These are phyloP conservation scores for Candida quercuum DNA, from an alignment of 805 yeast genomes.

Conservation along the genomic window DNA sequence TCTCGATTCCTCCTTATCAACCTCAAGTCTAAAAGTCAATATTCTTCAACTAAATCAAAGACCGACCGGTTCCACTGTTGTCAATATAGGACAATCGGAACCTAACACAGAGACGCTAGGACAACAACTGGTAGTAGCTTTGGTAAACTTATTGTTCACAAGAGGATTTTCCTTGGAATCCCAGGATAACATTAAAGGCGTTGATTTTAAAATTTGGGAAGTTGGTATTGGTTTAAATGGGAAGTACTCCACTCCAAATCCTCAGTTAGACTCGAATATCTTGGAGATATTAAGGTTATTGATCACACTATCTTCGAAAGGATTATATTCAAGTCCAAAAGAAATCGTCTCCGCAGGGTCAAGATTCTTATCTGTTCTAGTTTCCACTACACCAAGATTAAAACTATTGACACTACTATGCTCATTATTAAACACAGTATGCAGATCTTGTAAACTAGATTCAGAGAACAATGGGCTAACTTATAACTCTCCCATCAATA, in stretches of 20 bases:
- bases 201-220: conserved; percentile 61
- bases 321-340: conserved; percentile 45
- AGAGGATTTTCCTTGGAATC: conserved; percentile 48
- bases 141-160: conserved; percentile 47
- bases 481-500: conserved; percentile 22
- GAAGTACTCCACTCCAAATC: conserved; percentile 27
- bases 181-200: conserved; percentile 21
- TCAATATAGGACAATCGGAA: conserved; percentile 11
- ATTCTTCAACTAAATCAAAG: conserved; percentile 8
- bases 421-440: conserved; percentile 61
- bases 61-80: conserved; percentile 16
- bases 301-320: conserved; percentile 53
- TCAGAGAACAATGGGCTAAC: conserved; percentile 41
- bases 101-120: conserved; percentile 25
- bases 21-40: conserved; percentile 14
- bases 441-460: conserved; percentile 41
- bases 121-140: conserved; percentile 29
- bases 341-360: conserved; percentile 48
- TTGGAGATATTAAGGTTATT: conserved; percentile 61
- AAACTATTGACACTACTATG: conserved; percentile 51
- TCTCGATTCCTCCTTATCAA: conserved; percentile 10
- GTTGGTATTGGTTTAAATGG: conserved; percentile 59
- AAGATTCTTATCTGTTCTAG: conserved; percentile 52
- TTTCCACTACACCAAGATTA: conserved; percentile 42
- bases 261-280: conserved; percentile 55